Conservation (phyloP, 257 asterid genomes). For the Nemophila menziesii region DNA sequence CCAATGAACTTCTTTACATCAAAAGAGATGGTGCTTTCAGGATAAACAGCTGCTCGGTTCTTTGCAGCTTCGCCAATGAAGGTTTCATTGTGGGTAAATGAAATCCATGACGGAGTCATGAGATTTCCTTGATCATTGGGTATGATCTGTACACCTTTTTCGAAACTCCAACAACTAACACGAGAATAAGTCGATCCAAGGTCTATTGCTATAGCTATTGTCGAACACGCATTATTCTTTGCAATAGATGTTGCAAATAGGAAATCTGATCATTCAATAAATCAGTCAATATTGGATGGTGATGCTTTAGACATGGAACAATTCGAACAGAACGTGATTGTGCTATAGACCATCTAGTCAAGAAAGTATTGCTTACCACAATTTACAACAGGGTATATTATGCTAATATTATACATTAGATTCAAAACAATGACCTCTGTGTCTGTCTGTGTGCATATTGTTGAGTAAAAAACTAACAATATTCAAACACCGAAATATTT, state of each 20-base stretch:
- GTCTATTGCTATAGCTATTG: neutral
- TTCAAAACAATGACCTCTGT: too few species aligned
- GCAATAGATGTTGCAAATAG: neutral
- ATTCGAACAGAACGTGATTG: too few species aligned
- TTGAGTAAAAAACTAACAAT: too few species aligned
- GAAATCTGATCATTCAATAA: neutral
- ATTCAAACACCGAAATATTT: too few species aligned
- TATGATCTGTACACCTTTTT: neutral
- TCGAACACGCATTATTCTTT: neutral
- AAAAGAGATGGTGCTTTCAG: slow-evolving; percentile 1
- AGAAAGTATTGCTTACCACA: too few species aligned
- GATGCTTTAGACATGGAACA: too few species aligned
- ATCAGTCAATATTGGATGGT: neutral
- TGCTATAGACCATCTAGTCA: too few species aligned
- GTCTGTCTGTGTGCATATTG: too few species aligned
- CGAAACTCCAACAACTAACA: neutral
- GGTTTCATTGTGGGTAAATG: neutral
- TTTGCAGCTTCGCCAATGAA: slow-evolving; percentile 1
- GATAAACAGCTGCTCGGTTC: neutral
- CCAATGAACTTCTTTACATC: slow-evolving; percentile 5
- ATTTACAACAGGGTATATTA: too few species aligned
- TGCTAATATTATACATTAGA: too few species aligned
- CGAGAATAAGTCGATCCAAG: slow-evolving; percentile 1
- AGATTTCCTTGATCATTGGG: slow-evolving; percentile 2
- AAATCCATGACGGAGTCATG: slow-evolving; percentile 2